phyloP scores from a whole-genome alignment of 495 filamentous ascomycete species.

The Coniosporium apollinis region DNA sequence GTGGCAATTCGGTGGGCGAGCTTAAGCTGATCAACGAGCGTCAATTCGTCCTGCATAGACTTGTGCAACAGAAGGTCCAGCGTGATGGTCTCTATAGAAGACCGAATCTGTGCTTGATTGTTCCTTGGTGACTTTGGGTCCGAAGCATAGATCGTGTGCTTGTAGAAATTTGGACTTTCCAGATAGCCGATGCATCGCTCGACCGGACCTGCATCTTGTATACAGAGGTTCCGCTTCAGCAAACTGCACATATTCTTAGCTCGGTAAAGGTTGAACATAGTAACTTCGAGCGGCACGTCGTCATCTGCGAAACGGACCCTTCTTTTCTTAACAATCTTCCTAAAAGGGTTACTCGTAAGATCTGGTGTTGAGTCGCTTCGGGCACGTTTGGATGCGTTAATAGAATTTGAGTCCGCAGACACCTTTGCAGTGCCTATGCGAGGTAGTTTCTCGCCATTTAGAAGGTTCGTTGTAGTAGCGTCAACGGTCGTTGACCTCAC shows the following conservation, averaged over 20 bases:
- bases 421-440: constrained; percentile 1
- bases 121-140: background rate
- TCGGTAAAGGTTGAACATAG: constrained; percentile 3
- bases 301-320: constrained; percentile 1
- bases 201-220: background rate
- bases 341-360: background rate
- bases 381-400: background rate
- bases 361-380: no score
- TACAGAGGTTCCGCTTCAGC: constrained; percentile 8
- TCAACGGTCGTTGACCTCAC: constrained; percentile 7
- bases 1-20: constrained; percentile 22
- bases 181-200: constrained; percentile 11
- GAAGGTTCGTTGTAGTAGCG: constrained; percentile 1
- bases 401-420: background rate
- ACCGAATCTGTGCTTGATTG: background rate
- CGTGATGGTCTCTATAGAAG: constrained; percentile 3
- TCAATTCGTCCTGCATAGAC: constrained; percentile 1
- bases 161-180: constrained; percentile 5
- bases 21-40: constrained; percentile 15
- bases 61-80: constrained; percentile 3
- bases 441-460: constrained; percentile 1
- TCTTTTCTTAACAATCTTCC: constrained; percentile 4
- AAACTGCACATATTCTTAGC: constrained; percentile 11
- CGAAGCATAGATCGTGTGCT: constrained; percentile 7
- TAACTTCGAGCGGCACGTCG: constrained; percentile 3